Evolutionary conservation across 495 filamentous ascomycete genomes (phyloP), one percentile per base, ranked within the genome.

Genomic region (Podospora bellae-mahoneyi): DNA sequence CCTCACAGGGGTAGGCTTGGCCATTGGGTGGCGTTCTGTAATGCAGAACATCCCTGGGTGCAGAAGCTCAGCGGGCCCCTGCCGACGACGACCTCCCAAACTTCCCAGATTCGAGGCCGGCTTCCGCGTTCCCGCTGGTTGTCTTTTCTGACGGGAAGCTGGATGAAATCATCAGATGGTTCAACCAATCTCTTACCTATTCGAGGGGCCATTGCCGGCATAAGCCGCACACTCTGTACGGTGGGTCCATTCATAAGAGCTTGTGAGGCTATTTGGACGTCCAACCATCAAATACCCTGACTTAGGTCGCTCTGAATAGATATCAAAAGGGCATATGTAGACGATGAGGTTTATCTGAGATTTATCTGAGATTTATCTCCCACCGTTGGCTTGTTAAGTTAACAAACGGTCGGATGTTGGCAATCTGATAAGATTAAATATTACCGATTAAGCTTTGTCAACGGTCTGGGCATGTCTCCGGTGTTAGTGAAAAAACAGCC

Each of bases 401-500:
- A 58, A 20, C 56, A 58, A 15, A 58, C 20, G n/a, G n/a, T 27
- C 56, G 9, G 23, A 7, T 58, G 23, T 20, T 58, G 19, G 30
- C 30, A 61, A 61, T 26, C 59, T 26, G 26, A 16, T 61, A 18
- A 18, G 59, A 61, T 20, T 26, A 61, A 9, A 30, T 32, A 61
- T 18, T 26, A 30, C 16, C 30, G 30, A 61, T 61, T 18, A 13
- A 61, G 30, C 59, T 18, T 18, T 28, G 27, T 48, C 39, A 48
- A 48, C 9, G 39, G 39, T 48, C 39, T 48, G 9, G 39, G 39
- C 39, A 30, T 16, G n/a, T 32, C 0, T 4, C 59, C 26, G 16
- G 2, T 61, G 59, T 61, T 61, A 61, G 27, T 27, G 59, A 61
- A 61, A 28, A 15, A 61, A 32, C 59, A 61, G 4, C 7, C 26